Evolutionary conservation across 495 filamentous ascomycete genomes (phyloP).

Genomic region (Chaetomidium leptoderma): DNA sequence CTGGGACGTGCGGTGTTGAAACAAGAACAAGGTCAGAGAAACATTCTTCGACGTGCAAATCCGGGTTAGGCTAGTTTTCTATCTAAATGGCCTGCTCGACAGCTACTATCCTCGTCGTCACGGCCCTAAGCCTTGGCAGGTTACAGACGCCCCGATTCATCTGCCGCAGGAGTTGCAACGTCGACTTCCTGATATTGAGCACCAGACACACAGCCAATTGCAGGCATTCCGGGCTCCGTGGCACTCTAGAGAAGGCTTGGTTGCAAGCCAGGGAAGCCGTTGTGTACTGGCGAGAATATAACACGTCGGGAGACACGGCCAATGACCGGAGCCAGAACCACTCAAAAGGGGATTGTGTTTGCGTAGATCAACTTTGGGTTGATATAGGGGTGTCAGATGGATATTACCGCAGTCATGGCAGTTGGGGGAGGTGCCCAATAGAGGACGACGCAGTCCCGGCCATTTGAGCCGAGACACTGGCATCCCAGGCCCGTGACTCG

Average conservation of each 20-base stretch:
- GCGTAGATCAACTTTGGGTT: not conserved
- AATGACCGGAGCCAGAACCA: not conserved
- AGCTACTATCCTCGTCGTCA: too few species aligned
- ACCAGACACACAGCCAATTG: not conserved
- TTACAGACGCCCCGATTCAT: not conserved
- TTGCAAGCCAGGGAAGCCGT: too few species aligned
- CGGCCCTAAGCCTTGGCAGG: not conserved
- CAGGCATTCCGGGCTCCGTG: not conserved
- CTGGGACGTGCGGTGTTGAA: not conserved
- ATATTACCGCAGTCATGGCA: conserved; percentile 3
- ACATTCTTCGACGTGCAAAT: not conserved
- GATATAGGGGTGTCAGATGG: not conserved
- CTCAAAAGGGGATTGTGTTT: not conserved
- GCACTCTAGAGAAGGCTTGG: not conserved
- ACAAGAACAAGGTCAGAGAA: not conserved
- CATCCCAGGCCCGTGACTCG: not conserved
- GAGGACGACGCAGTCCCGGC: not conserved
- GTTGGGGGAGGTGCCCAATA: not conserved
- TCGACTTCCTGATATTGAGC: not conserved
- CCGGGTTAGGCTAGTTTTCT: not conserved
- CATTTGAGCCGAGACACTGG: not conserved
- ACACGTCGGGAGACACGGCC: too few species aligned
- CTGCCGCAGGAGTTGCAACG: not conserved
- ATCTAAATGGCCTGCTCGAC: not conserved
- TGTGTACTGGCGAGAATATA: too few species aligned